Evolutionary conservation across 495 filamentous ascomycete species (phyloP).

Genomic region (Penicillium dipodomyicola): DNA sequence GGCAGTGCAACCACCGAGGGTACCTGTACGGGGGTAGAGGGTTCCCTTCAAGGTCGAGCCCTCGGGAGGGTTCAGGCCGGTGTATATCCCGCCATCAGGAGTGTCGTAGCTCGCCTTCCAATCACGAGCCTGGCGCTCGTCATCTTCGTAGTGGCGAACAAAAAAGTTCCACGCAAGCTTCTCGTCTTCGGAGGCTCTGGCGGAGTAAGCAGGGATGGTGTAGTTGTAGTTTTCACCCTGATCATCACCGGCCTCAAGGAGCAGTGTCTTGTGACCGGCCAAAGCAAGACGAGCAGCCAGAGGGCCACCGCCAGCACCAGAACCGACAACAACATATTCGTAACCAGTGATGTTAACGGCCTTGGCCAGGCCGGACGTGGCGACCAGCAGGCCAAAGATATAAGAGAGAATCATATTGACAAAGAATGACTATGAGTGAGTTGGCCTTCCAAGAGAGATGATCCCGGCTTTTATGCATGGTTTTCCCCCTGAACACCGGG

Average conservation of each 20-base stretch:
- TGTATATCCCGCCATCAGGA: conserved; percentile 37
- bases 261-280: conserved; percentile 58
- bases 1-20: conserved; percentile 46
- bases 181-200: conserved; percentile 40
- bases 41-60: conserved; percentile 42
- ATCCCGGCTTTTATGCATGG: background rate
- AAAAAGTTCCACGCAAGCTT: conserved; percentile 48
- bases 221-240: conserved; percentile 43
- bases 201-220: conserved; percentile 40
- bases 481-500: background rate
- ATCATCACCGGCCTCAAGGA: conserved; percentile 66
- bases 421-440: conserved; percentile 7
- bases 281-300: conserved; percentile 60
- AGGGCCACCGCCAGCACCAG: conserved; percentile 64
- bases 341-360: conserved; percentile 43
- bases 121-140: conserved; percentile 38
- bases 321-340: conserved; percentile 67
- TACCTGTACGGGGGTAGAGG: conserved; percentile 47
- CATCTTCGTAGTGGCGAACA: conserved; percentile 44
- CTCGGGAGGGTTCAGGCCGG: conserved; percentile 37
- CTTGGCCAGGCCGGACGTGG: conserved; percentile 16
- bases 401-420: conserved; percentile 1
- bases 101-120: conserved; percentile 45
- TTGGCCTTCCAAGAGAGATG: background rate
- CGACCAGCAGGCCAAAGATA: conserved; percentile 1